Conservation (phyloP, 306 rosid genomes). For the Quercus gilva region DNA sequence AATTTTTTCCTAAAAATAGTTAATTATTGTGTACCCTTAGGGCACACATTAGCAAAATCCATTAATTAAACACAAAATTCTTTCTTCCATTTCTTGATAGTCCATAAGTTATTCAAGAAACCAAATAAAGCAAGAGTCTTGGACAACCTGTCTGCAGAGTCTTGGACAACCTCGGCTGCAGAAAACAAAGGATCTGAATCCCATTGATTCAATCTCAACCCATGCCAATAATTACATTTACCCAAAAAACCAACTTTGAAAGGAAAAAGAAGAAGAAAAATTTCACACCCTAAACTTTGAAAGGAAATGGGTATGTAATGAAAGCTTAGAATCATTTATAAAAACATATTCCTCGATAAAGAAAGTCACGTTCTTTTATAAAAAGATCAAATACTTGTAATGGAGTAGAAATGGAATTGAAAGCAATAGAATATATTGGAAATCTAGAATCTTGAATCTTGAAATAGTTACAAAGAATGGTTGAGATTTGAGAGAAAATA, state of each 20-base stretch:
- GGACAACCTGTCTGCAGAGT: too few species aligned
- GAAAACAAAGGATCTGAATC: conserved; percentile 43
- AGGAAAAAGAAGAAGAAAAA: not conserved
- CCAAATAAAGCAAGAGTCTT: conserved; percentile 16
- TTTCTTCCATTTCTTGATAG: conserved; percentile 23
- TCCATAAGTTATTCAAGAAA: conserved; percentile 22
- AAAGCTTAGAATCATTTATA: not conserved
- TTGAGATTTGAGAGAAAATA: not conserved
- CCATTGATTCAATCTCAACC: conserved; percentile 38
- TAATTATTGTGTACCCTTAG: too few species aligned
- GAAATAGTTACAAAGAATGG: not conserved
- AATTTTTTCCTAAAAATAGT: too few species aligned
- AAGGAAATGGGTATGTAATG: not conserved
- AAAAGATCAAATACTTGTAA: not conserved
- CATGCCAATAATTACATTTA: not conserved
- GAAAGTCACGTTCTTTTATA: too few species aligned
- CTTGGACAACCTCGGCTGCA: conserved; percentile 44
- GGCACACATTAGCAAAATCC: too few species aligned
- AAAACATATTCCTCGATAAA: not conserved
- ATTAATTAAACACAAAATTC: conserved; percentile 30
- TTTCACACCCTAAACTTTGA: not conserved
- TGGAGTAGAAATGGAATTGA: not conserved
- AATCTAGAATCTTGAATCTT: too few species aligned
- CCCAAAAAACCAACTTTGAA: not conserved
- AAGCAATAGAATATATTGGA: not conserved